Evolutionary conservation across 2,329 filamentous ascomycete genomes (phyloP).

Genomic region (Atkinsonella hypoxylon): DNA sequence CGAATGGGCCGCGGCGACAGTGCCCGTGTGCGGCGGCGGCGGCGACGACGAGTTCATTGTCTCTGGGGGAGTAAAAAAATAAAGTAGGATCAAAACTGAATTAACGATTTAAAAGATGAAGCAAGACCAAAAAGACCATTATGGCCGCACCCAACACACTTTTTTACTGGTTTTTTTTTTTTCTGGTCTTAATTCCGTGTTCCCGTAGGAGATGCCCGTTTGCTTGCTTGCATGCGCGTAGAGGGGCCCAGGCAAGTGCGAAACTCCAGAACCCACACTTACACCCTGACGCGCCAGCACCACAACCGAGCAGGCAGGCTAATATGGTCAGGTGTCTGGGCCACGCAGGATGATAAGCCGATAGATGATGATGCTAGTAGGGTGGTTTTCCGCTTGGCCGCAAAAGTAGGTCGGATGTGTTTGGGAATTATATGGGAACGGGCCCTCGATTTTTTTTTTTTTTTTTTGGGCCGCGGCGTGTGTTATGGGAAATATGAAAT

Average conservation of each 20-base stretch:
- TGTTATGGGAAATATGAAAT: no score
- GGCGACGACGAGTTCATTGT: conserved; percentile 30
- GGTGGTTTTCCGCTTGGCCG: background rate
- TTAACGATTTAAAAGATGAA: background rate
- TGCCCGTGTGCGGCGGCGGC: conserved; percentile 11
- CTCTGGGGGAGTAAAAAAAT: no score
- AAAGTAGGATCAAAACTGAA: background rate
- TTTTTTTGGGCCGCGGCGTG: background rate
- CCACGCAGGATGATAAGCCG: background rate
- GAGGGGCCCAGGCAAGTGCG: background rate
- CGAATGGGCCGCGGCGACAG: background rate
- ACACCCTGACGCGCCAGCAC: conserved; percentile 2
- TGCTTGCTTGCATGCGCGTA: conserved; percentile 10
- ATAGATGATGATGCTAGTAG: background rate
- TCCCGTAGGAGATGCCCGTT: conserved; percentile 5
- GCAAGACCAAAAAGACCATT: background rate
- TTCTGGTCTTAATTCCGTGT: background rate
- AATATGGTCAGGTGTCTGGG: background rate
- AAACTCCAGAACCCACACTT: background rate
- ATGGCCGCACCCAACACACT: background rate
- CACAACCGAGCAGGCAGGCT: background rate
- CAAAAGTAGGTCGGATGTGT: conserved; percentile 1
- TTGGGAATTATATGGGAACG: background rate
- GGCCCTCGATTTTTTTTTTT: no score
- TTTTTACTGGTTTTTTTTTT: background rate